Evolutionary conservation across 83 land plant genomes (phyloP).

Genomic region (Picea abies): DNA sequence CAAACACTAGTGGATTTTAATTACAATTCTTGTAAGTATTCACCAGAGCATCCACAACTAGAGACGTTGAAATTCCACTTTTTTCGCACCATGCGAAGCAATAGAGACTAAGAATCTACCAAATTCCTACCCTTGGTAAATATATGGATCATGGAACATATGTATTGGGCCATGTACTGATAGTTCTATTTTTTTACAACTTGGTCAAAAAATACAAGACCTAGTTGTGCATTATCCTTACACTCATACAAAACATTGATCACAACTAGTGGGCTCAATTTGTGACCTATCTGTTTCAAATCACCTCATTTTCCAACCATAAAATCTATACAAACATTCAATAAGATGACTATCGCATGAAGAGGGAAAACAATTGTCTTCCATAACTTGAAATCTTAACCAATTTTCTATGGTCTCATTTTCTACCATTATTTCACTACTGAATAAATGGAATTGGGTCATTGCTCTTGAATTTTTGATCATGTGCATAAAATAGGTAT

Average conservation of each 20-base stretch:
- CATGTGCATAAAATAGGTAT: too few species aligned
- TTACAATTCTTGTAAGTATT: conserved; percentile 20
- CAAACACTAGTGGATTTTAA: conserved; percentile 35
- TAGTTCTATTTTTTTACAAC: conserved; percentile 6
- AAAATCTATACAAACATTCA: neutral
- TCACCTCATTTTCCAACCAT: neutral
- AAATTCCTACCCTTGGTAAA: conserved; percentile 27
- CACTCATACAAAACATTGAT: conserved; percentile 37
- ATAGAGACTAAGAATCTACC: conserved; percentile 50
- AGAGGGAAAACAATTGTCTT: neutral
- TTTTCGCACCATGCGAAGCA: conserved; percentile 55
- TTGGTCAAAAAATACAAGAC: conserved; percentile 17
- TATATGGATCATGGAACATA: conserved; percentile 49
- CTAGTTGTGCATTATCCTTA: conserved; percentile 22
- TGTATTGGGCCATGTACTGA: conserved; percentile 34
- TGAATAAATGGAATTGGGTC: neutral
- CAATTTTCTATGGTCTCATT: neutral
- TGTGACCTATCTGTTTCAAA: neutral
- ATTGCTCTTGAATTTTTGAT: neutral
- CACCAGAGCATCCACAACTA: conserved; percentile 39
- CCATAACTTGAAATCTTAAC: neutral
- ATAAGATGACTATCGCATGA: neutral
- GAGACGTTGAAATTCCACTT: conserved; percentile 44
- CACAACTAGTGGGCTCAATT: conserved; percentile 17
- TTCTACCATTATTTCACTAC: neutral